A percentile compares a stretch with the other conserved stretches of the same genome.
Conservation (phyloP, 495 filamentous ascomycete species). For the Penicillium salamii region DNA sequence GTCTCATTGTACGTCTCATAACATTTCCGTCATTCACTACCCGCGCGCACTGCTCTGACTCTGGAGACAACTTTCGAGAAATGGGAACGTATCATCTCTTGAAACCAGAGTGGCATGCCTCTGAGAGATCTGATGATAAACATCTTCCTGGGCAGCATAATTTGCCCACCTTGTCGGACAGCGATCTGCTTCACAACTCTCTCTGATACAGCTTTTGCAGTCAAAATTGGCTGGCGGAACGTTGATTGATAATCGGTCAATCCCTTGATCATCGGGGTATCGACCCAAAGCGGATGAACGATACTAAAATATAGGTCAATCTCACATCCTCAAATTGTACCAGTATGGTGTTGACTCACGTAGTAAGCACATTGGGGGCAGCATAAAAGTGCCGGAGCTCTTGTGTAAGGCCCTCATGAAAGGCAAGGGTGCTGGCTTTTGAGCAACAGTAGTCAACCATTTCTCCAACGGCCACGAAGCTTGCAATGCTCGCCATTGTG, state of each 20-base stretch:
- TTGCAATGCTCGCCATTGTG: conserved; percentile 44
- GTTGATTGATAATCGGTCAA: conserved; percentile 49
- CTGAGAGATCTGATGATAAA: not conserved
- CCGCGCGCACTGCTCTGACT: not conserved
- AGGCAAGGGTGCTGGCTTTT: conserved; percentile 45
- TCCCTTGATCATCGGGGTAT: conserved; percentile 57
- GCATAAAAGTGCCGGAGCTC: conserved; percentile 24
- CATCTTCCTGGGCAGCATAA: conserved; percentile 10
- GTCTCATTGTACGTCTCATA: too few relatives aligned
- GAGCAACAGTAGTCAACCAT: conserved; percentile 42
- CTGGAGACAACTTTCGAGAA: conserved; percentile 6
- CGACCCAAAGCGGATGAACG: conserved; percentile 45
- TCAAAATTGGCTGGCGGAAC: conserved; percentile 45
- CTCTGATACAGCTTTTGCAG: conserved; percentile 56
- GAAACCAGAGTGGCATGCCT: conserved; percentile 10
- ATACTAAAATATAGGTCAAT: conserved; percentile 9
- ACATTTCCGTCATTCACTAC: too few relatives aligned
- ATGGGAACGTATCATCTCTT: conserved; percentile 12
- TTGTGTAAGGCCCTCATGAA: conserved; percentile 40
- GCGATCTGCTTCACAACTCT: conserved; percentile 54
- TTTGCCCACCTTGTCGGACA: conserved; percentile 46
- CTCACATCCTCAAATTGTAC: not conserved
- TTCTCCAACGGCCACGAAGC: conserved; percentile 34
- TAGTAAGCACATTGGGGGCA: conserved; percentile 23
- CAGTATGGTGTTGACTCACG: conserved; percentile 8